Base-by-base conservation (phyloP, 768 basidiomycete species). In the Fomitopsis serialis region DNA sequence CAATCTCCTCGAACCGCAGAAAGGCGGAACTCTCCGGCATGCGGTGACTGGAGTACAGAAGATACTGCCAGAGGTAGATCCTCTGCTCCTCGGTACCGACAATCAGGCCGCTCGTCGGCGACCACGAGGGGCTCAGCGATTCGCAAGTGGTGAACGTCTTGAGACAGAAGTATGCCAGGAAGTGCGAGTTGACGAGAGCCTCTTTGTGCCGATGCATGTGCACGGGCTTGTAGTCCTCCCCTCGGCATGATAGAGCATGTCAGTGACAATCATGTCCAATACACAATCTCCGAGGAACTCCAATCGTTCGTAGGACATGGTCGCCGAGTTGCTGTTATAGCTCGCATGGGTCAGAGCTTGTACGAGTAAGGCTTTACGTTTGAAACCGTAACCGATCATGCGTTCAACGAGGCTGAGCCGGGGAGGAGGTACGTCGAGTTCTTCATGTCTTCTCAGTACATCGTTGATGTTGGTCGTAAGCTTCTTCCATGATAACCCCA, bases 251-350 rank as follows among this genome's bases (percentile, higher is more conserved):
- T 84, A 91, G 3, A 90, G 70, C 60, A 76, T 80, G 61, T 89
- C 79, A 17, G 79, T 84, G 48, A 89, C 80, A 42, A 89, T 66
- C 82, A 89, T 87, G 58, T 90, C 87, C 27, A 89, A 75, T 1
- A 89, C 79, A 0, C 83, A 77, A 57, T 90, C 88, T 3, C 88
- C 88, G 2, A 89, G 76, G 59, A 90, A 89, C 58, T 89, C 87
- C 74, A 89, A 78, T 27, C 89, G 79, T 61, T 91, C 89, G 64
- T 90, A 89, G 6, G 86, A 89, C 13, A 81, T 70, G 0, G 84
- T 84, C 1, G 71, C 70, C 22, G 72, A 57, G 54, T 86, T 79
- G 45, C 78, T 74, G 53, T 85, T 81, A 58, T 84, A 85, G 61
- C 81, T 86, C 1, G 81, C 78, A 54, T 90, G 89, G 0, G 84